These are phyloP conservation scores for Rubia yunnanensis DNA, from an alignment of 257 asterid genomes.

Conservation along the genomic window DNA sequence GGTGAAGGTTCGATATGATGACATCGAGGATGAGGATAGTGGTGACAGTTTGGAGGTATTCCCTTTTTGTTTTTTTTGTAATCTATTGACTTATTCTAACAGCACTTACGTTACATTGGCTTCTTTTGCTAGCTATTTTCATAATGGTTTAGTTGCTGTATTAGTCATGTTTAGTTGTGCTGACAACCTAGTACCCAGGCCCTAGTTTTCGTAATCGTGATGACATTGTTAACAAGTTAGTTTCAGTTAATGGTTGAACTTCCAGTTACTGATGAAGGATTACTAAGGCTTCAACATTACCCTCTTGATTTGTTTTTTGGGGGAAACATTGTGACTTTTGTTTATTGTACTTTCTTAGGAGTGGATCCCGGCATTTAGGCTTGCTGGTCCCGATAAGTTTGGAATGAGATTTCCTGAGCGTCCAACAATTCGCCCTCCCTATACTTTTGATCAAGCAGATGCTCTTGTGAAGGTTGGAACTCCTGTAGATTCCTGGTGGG, in stretches of 20 bases:
- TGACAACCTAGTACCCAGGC: not conserved
- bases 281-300: not conserved
- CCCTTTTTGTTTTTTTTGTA: not conserved
- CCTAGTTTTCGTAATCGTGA: not conserved
- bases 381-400: slow-evolving; percentile 72
- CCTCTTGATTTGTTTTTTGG: no score
- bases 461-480: slow-evolving; percentile 50
- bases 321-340: not conserved
- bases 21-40: slow-evolving; percentile 63
- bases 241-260: not conserved
- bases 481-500: slow-evolving; percentile 94
- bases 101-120: not conserved
- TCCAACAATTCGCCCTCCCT: slow-evolving; percentile 60
- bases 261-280: not conserved
- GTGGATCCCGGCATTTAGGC: slow-evolving; percentile 66
- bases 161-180: not conserved
- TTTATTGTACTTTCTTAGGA: slow-evolving; percentile 39
- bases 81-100: not conserved
- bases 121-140: not conserved
- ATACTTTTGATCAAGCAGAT: slow-evolving; percentile 24
- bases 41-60: slow-evolving; percentile 70
- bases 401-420: slow-evolving; percentile 71
- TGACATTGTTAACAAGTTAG: not conserved
- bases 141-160: not conserved
- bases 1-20: slow-evolving; percentile 62